Percentiles rank a stretch among this genome's conserved stretches.
phyloP scores from a whole-genome alignment of 2,329 filamentous ascomycete species.

The Tolypocladium capitatum region DNA sequence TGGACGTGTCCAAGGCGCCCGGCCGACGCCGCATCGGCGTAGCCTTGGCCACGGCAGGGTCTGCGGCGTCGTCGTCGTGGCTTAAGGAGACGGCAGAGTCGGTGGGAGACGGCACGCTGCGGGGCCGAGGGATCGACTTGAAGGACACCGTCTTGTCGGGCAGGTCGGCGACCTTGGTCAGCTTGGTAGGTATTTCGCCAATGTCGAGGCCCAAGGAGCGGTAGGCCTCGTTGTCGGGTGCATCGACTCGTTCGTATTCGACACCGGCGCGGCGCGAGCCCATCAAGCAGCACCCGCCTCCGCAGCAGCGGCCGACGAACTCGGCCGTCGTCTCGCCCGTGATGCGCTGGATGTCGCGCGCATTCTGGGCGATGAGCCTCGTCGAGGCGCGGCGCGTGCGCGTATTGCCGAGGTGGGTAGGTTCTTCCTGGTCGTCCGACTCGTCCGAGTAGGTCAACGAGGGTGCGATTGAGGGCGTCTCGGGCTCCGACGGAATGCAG shows the following conservation, averaged over 20 bases:
- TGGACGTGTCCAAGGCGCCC: slow-evolving; percentile 37
- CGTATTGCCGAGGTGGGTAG: slow-evolving; percentile 26
- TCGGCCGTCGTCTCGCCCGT: slow-evolving; percentile 51
- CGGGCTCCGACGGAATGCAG: slow-evolving; percentile 31
- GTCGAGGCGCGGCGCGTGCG: slow-evolving; percentile 55
- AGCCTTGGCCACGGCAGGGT: slow-evolving; percentile 15
- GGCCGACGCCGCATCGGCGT: slow-evolving; percentile 7
- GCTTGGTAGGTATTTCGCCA: slow-evolving; percentile 55
- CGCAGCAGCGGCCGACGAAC: slow-evolving; percentile 49
- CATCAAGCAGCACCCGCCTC: slow-evolving; percentile 50
- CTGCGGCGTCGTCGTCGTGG: slow-evolving; percentile 19
- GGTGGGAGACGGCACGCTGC: slow-evolving; percentile 24
- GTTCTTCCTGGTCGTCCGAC: slow-evolving; percentile 44
- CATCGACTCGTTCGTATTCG: slow-evolving; percentile 37
- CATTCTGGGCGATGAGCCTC: slow-evolving; percentile 50
- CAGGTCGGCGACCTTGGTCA: slow-evolving; percentile 59
- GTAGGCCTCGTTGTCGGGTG: slow-evolving; percentile 78
- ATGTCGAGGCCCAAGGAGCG: slow-evolving; percentile 65
- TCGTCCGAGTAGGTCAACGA: slow-evolving; percentile 51
- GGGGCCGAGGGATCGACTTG: slow-evolving; percentile 35
- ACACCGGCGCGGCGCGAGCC: slow-evolving; percentile 30
- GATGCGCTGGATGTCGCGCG: slow-evolving; percentile 48
- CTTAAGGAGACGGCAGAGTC: slow-evolving; percentile 36
- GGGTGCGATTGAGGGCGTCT: slow-evolving; percentile 38
- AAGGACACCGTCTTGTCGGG: slow-evolving; percentile 66